These are phyloP conservation scores for Chalciporus chontae DNA, from an alignment of 768 basidiomycete genomes.

Conservation along the genomic window DNA sequence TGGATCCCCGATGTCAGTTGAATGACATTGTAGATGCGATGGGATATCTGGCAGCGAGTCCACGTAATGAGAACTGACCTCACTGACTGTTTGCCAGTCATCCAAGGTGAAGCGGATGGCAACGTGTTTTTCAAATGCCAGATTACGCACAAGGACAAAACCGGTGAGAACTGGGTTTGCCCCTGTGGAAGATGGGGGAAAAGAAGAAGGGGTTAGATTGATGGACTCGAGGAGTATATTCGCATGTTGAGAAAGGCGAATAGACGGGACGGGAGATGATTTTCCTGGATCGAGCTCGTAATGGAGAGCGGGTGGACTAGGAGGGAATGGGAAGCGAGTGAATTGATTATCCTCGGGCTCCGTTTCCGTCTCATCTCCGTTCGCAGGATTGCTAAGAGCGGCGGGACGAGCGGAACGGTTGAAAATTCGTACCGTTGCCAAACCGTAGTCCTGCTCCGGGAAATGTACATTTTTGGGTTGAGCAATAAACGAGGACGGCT, in stretches of 20 bases:
- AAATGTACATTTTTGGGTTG: slow-evolving; percentile 87
- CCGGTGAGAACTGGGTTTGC: slow-evolving; percentile 54
- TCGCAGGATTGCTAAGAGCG: slow-evolving; percentile 35
- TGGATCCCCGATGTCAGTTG: background rate
- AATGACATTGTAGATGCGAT: slow-evolving; percentile 13
- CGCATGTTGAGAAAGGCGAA: slow-evolving; percentile 5
- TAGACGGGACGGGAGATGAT: slow-evolving; percentile 12
- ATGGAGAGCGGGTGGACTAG: slow-evolving; percentile 10
- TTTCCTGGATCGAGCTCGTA: slow-evolving; percentile 23
- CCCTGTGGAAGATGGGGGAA: background rate
- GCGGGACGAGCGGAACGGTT: slow-evolving; percentile 68
- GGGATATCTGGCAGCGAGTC: slow-evolving; percentile 41
- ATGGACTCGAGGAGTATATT: slow-evolving; percentile 40
- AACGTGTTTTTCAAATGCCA: slow-evolving; percentile 84
- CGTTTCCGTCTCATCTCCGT: slow-evolving; percentile 44
- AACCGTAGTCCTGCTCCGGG: slow-evolving; percentile 57
- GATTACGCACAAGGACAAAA: slow-evolving; percentile 77
- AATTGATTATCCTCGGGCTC: slow-evolving; percentile 28
- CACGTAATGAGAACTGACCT: slow-evolving; percentile 59
- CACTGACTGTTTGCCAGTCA: slow-evolving; percentile 90
- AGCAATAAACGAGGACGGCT: slow-evolving; percentile 54
- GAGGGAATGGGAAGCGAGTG: slow-evolving; percentile 24
- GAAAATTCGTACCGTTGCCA: slow-evolving; percentile 62
- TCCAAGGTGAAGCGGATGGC: slow-evolving; percentile 88
- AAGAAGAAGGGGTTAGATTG: slow-evolving; percentile 20